Evolutionary conservation across 495 filamentous ascomycete species (phyloP).

Genomic region (Neurospora pannonica): DNA sequence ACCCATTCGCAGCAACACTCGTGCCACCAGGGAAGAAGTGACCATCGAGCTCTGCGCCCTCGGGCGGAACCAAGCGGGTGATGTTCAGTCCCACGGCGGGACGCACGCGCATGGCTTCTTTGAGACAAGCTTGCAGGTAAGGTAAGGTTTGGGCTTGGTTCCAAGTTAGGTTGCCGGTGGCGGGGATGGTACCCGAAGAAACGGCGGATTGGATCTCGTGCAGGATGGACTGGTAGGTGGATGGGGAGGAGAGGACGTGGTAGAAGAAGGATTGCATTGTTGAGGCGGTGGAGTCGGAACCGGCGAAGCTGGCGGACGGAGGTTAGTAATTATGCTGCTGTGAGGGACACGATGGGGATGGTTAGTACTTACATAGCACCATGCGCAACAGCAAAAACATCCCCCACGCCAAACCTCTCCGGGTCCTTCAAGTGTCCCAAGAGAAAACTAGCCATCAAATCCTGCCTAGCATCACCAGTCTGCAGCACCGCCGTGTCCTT

Average conservation of each 20-base stretch:
- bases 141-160: conserved; percentile 37
- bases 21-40: conserved; percentile 43
- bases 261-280: conserved; percentile 49
- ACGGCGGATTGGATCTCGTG: conserved; percentile 38
- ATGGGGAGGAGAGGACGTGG: conserved; percentile 37
- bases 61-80: conserved; percentile 41
- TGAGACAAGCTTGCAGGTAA: conserved; percentile 57
- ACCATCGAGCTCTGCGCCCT: conserved; percentile 45
- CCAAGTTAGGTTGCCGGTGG: conserved; percentile 36
- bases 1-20: conserved; percentile 44
- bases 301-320: conserved; percentile 52
- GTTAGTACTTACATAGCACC: conserved; percentile 35
- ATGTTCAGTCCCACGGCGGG: conserved; percentile 50
- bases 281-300: conserved; percentile 54
- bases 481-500: conserved; percentile 31
- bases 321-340: no score
- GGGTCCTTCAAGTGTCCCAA: conserved; percentile 37
- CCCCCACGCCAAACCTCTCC: conserved; percentile 37
- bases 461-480: conserved; percentile 28
- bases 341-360: no score
- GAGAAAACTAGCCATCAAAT: conserved; percentile 39
- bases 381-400: conserved; percentile 46
- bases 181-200: conserved; percentile 24
- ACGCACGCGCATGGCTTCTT: conserved; percentile 57
- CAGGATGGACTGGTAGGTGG: conserved; percentile 33